phyloP scores from a whole-genome alignment of 345 rosid species.

The Corchorus capsularis region DNA sequence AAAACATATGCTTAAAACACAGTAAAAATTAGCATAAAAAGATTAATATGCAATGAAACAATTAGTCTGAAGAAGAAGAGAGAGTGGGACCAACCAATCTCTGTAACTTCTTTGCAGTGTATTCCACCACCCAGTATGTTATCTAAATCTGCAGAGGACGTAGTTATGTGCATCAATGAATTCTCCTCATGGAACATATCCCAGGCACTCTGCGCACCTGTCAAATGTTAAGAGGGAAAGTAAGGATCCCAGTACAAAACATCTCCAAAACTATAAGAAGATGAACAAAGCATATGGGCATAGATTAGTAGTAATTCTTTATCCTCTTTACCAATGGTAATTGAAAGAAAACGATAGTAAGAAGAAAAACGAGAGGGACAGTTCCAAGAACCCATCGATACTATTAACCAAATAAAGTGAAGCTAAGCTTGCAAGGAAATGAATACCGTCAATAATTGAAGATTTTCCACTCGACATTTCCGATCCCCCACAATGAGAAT shows the following conservation, averaged over 20 bases:
- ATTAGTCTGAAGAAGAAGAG: constrained; percentile 1
- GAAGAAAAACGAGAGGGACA: neutral
- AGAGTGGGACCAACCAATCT: constrained; percentile 56
- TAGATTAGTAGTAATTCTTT: neutral
- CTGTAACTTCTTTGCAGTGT: constrained; percentile 89
- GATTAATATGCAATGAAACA: neutral
- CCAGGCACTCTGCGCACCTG: constrained; percentile 92
- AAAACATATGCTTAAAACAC: constrained; percentile 9
- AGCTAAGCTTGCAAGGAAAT: constrained; percentile 10
- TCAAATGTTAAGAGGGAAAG: neutral
- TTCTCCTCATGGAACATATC: constrained; percentile 82
- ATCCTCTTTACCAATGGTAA: neutral
- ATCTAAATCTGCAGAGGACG: constrained; percentile 84
- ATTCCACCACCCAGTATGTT: constrained; percentile 87
- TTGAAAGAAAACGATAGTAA: neutral
- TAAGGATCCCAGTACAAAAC: too few relatives aligned
- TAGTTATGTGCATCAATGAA: constrained; percentile 62
- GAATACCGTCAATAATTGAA: constrained; percentile 49
- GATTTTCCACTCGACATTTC: constrained; percentile 27
- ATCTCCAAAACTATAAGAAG: neutral
- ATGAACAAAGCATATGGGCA: neutral
- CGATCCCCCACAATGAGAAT: constrained; percentile 24
- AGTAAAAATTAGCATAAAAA: neutral
- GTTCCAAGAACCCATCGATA: neutral
- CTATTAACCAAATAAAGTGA: constrained; percentile 5